Base-by-base conservation (phyloP, 345 rosid species). In the Schrenkiella parvula region DNA sequence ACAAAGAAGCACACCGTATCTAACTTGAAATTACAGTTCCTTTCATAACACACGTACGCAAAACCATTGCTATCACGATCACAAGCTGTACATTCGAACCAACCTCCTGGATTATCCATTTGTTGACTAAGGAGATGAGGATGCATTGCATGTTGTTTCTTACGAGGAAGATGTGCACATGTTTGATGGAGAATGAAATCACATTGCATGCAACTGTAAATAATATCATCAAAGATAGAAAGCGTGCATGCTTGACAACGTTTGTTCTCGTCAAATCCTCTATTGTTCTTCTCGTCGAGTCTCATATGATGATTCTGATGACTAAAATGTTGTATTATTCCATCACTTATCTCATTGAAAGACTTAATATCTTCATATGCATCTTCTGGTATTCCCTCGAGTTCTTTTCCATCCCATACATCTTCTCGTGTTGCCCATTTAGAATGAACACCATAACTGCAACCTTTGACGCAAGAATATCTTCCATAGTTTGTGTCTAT, bases 161-260 rank as follows among this genome's bases (percentile, higher is more conserved):
- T 21, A 0, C 22, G 47, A 22, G 79, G 77, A 32, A 79, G 50
- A 9, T 79, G 25, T 34, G 72, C 76, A 14, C 82, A 79, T 42
- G 5, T 13, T 56, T 58, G 13, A 17, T 79, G 82, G 18, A 74
- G 76, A 12, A 34, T 21, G 7, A 64, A 79, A 41, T 62, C 54
- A 17, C 79, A 70, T 10, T 71, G 42, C 8, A 64, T 43, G 21
- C 79, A 70, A 38, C 2, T 11, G 55, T 70, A 79, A 28, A 64
- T 70, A 2, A 35, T 25, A 34, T 22, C 47, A 19, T 72, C 69
- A 53, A 18, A 70, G 10, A 70, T 15, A 21, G 56, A 56, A 22
- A 59, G 28, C 31, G 43, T 19, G 52, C 82, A 74, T 11, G 73
- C 79, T 19, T 53, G 42, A 22, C 77, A 75, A 7, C 2, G 7